Evolutionary conservation across 371 early-diverging fungal genomes (phyloP), one percentile per base, ranked within the genome.

Genomic region (Mycotypha africana): DNA sequence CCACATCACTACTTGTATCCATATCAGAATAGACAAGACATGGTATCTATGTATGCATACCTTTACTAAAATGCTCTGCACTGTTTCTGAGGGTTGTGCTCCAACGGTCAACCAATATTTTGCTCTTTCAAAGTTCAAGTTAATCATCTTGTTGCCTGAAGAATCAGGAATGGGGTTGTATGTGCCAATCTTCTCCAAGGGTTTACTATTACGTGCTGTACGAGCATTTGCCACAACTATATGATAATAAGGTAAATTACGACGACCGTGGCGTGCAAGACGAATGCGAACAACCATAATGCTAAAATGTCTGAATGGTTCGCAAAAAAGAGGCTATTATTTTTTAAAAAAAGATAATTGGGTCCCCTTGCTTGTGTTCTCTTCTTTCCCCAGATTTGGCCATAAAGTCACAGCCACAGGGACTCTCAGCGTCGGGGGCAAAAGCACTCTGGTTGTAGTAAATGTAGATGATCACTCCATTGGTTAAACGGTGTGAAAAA

Each of bases 71-170:
- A 98, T 61, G 56, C 89, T 88, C 19, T 85, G 83, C 9, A 94
- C 97, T 11, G 86, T 72, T 24, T 89, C 90, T 12, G 87, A 75
- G 7, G 96, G 95, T 70, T 95, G 92, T 11, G 97, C 98, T 23
- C 97, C 97, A 11, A 88, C 91, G 11, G 88, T 84, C 45, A 98
- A 71, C 98, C 98, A 98, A 69, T 96, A 93, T 65, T 95, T 93
- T 55, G 88, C 86, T 38, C 97, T 84, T 42, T 88, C 91, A 59
- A 86, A 78, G 62, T 95, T 85, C 43, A 96, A 71, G 25, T 84
- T 82, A 50, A 97, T 68, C 47, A 88, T 81, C 67, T 97, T 97
- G 54, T 81, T 67, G 47, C 86, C 86, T 12, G 80, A 57, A 17
- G 51, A 55, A 56, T 85, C 79, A 21, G 96, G 91, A 46, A 88